Evolutionary conservation across 495 filamentous ascomycete genomes (phyloP).

Genomic region (Venustampulla echinocandica): DNA sequence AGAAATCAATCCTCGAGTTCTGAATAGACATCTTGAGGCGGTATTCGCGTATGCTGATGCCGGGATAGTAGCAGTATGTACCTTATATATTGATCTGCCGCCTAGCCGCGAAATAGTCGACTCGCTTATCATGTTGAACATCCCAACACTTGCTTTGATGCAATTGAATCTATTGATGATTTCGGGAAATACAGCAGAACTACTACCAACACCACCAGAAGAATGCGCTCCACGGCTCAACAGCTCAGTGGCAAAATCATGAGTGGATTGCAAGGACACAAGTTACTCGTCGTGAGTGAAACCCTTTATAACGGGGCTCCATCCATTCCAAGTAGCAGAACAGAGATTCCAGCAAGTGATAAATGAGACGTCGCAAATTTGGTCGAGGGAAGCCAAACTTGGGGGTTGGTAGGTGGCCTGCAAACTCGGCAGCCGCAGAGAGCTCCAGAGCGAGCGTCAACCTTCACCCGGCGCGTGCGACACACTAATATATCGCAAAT

Average conservation of each 20-base stretch:
- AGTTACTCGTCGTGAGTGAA: no score
- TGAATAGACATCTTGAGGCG: no score
- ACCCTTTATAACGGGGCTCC: no score
- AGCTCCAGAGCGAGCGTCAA: neutral
- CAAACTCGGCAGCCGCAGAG: neutral
- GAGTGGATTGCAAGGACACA: no score
- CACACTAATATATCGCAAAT: constrained; percentile 1
- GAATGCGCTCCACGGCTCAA: no score
- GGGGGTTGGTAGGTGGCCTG: no score
- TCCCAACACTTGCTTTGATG: neutral
- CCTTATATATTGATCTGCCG: neutral
- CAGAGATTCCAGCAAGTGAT: neutral
- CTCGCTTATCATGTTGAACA: neutral
- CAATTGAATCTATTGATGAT: neutral
- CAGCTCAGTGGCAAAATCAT: no score
- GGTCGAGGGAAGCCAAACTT: neutral
- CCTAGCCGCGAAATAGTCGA: no score
- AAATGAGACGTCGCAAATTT: constrained; percentile 2
- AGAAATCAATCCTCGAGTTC: no score
- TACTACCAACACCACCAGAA: neutral
- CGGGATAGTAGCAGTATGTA: neutral
- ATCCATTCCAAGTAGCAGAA: no score
- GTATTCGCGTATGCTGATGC: neutral
- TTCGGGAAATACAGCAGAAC: neutral
- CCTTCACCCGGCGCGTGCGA: neutral